These are phyloP conservation scores for Calonectria crousiana DNA, from an alignment of 2,329 filamentous ascomycete genomes.

Conservation along the genomic window DNA sequence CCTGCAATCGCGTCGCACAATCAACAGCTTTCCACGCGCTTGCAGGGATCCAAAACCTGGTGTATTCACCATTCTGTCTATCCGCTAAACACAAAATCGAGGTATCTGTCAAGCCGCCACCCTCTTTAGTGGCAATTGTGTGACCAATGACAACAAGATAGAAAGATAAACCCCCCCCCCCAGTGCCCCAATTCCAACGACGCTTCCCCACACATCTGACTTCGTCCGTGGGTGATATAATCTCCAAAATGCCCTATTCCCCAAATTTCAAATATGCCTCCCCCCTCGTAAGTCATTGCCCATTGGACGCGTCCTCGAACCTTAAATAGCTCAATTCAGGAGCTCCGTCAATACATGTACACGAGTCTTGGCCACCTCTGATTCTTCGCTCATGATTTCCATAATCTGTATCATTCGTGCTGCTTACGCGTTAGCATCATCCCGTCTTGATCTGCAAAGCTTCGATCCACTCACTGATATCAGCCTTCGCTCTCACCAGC, in stretches of 20 bases:
- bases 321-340: slow-evolving; percentile 43
- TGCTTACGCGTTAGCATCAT: slow-evolving; percentile 44
- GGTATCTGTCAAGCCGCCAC: not conserved
- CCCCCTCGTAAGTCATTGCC: not conserved
- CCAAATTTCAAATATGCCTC: slow-evolving; percentile 1
- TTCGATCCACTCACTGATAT: slow-evolving; percentile 65
- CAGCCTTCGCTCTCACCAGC: slow-evolving; percentile 69
- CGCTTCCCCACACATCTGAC: not conserved
- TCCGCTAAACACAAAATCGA: not conserved
- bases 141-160: slow-evolving; percentile 1
- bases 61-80: not conserved
- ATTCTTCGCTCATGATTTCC: slow-evolving; percentile 69
- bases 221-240: not conserved
- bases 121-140: not conserved
- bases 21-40: not conserved
- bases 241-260: not conserved
- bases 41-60: slow-evolving; percentile 11
- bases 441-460: not conserved
- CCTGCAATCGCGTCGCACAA: not conserved
- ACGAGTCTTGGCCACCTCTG: slow-evolving; percentile 70
- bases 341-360: slow-evolving; percentile 70
- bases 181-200: not conserved
- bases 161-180: not conserved
- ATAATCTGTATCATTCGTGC: slow-evolving; percentile 75
- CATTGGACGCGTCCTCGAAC: not conserved